Conservation (phyloP, 2,329 filamentous ascomycete species). For the Penicillium sp. region DNA sequence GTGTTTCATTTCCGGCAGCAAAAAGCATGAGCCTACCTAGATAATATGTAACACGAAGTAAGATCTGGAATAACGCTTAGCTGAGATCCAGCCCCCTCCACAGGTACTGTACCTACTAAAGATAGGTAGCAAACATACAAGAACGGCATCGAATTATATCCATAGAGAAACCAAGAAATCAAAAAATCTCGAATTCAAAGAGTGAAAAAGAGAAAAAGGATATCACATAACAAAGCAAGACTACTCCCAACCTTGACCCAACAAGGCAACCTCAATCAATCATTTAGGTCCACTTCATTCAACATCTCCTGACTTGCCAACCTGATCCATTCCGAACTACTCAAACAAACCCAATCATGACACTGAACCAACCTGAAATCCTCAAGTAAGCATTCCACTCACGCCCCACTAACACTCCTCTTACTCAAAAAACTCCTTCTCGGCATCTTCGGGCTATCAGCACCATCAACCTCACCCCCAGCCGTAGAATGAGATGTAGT, state of each 20-base stretch:
- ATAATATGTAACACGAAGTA: too few species aligned
- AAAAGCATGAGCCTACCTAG: too few species aligned
- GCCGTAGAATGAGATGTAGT: conserved; percentile 45
- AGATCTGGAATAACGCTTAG: too few species aligned
- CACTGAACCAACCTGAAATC: too few species aligned
- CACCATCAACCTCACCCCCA: conserved; percentile 25
- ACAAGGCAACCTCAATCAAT: neutral
- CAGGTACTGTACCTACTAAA: too few species aligned
- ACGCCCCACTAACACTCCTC: conserved; percentile 47
- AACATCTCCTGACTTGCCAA: conserved; percentile 14
- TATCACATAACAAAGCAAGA: conserved; percentile 21
- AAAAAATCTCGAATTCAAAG: conserved; percentile 6
- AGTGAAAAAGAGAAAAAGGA: conserved; percentile 22
- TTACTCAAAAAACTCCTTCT: conserved; percentile 56
- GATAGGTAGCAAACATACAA: too few species aligned
- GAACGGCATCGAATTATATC: neutral
- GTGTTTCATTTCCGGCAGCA: too few species aligned
- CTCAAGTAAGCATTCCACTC: neutral
- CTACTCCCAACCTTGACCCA: neutral
- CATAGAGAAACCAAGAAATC: neutral
- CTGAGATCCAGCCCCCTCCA: too few species aligned
- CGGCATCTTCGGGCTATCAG: conserved; percentile 29
- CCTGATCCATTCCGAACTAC: neutral
- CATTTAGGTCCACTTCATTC: neutral
- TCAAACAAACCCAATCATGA: too few species aligned